These are phyloP conservation scores for Apophysomyces ossiformis DNA, from an alignment of 371 early-diverging fungal species.

Conservation along the genomic window DNA sequence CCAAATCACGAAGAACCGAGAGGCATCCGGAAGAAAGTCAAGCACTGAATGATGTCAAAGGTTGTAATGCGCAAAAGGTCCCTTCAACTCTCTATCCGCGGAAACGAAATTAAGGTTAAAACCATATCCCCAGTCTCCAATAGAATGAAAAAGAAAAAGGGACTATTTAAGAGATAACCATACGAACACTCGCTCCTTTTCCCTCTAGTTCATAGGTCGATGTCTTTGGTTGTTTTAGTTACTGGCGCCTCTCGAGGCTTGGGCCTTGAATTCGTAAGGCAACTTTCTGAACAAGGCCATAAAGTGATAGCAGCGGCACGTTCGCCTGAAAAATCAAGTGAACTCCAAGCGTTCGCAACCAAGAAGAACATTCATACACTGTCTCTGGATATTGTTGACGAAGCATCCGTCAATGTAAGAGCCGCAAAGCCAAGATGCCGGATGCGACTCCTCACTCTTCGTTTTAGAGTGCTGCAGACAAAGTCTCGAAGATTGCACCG, in stretches of 20 bases:
- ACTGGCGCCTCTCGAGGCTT: slow-evolving; percentile 35
- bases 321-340: slow-evolving; percentile 20
- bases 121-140: too few relatives aligned
- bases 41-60: too few relatives aligned
- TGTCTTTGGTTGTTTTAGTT: slow-evolving; percentile 16
- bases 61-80: too few relatives aligned
- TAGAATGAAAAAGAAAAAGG: too few relatives aligned
- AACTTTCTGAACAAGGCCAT: slow-evolving; percentile 17
- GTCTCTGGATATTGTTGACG: slow-evolving; percentile 20
- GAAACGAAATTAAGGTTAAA: too few relatives aligned
- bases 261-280: slow-evolving; percentile 34
- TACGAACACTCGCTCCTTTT: neutral
- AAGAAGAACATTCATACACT: slow-evolving; percentile 20
- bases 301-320: slow-evolving; percentile 29
- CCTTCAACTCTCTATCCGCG: too few relatives aligned
- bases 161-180: too few relatives aligned
- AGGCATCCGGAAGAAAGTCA: too few relatives aligned
- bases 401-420: slow-evolving; percentile 27
- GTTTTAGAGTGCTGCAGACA: slow-evolving; percentile 26
- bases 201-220: neutral
- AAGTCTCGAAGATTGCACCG: slow-evolving; percentile 23
- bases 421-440: neutral
- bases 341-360: slow-evolving; percentile 23
- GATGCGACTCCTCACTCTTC: neutral
- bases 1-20: too few relatives aligned